Percentiles rank a stretch among this genome's conserved stretches.
Evolutionary conservation across 2,329 filamentous ascomycete species (phyloP).

Genomic region (Botrytis fabae): DNA sequence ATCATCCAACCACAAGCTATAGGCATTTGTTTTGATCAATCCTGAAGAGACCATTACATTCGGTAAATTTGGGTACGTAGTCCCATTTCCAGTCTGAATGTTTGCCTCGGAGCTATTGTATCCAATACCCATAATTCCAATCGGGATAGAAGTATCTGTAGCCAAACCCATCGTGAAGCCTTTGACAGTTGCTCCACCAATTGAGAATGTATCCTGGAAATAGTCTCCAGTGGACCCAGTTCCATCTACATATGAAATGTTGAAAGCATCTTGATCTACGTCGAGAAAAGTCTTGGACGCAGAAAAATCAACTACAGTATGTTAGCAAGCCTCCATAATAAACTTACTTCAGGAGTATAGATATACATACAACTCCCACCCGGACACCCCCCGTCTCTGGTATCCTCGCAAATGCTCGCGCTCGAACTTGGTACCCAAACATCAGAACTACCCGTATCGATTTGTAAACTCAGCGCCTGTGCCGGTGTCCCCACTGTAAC

Average conservation of each 20-base stretch:
- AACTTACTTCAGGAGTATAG: not conserved
- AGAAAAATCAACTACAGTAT: conserved; percentile 47
- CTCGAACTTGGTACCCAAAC: conserved; percentile 54
- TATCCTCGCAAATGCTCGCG: conserved; percentile 38
- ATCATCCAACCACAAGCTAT: conserved; percentile 44
- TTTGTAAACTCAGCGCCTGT: conserved; percentile 54
- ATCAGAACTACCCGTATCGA: conserved; percentile 65
- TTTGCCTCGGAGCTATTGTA: conserved; percentile 49
- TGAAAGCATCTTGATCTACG: conserved; percentile 49
- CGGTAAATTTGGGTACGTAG: conserved; percentile 40
- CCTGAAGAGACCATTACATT: conserved; percentile 44
- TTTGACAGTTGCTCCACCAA: conserved; percentile 51
- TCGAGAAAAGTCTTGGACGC: conserved; percentile 52
- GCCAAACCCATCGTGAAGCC: conserved; percentile 58
- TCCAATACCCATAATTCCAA: conserved; percentile 60
- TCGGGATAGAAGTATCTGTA: conserved; percentile 48
- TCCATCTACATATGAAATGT: conserved; percentile 62
- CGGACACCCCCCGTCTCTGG: conserved; percentile 45
- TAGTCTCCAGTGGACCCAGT: conserved; percentile 57
- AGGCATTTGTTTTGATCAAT: conserved; percentile 47
- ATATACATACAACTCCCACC: conserved; percentile 49
- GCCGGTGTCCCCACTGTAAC: conserved; percentile 60
- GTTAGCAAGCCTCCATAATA: conserved; percentile 5
- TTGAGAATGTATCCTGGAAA: conserved; percentile 55
- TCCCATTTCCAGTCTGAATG: conserved; percentile 50